Evolutionary conservation across 2,329 filamentous ascomycete genomes (phyloP).

Genomic region (Fusarium siculi): DNA sequence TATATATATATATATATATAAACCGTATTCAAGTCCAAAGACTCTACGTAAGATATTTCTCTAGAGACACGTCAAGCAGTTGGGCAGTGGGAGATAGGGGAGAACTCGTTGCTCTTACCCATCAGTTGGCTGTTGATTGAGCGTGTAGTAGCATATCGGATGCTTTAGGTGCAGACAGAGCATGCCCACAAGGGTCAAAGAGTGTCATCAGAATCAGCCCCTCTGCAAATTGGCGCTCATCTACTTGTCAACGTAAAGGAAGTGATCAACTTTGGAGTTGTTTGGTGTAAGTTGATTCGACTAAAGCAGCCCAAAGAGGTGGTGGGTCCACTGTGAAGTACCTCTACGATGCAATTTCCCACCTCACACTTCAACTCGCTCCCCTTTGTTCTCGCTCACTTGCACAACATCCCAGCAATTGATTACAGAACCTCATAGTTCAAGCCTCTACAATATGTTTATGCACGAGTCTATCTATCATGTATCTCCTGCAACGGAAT

Average conservation of each 20-base stretch:
- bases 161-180: neutral
- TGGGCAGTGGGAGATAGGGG: neutral
- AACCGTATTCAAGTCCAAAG: neutral
- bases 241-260: neutral
- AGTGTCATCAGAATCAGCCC: neutral
- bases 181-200: neutral
- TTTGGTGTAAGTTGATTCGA: slow-evolving; percentile 26
- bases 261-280: slow-evolving; percentile 4
- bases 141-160: no score
- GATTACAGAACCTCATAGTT: neutral
- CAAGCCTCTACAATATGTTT: slow-evolving; percentile 1
- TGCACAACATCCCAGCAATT: neutral
- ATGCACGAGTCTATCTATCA: slow-evolving; percentile 27
- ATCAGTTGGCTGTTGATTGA: neutral
- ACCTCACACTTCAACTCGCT: neutral
- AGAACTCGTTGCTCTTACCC: neutral
- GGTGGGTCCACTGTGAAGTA: neutral
- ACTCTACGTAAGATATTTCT: neutral
- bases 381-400: slow-evolving; percentile 3
- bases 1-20: no score
- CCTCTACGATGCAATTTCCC: slow-evolving; percentile 6
- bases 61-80: no score
- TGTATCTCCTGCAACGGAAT: slow-evolving; percentile 1
- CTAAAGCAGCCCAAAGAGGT: slow-evolving; percentile 23
- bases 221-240: neutral